These are phyloP conservation scores for Lipomyces sp. DNA, from an alignment of 805 yeast species.

Conservation along the genomic window DNA sequence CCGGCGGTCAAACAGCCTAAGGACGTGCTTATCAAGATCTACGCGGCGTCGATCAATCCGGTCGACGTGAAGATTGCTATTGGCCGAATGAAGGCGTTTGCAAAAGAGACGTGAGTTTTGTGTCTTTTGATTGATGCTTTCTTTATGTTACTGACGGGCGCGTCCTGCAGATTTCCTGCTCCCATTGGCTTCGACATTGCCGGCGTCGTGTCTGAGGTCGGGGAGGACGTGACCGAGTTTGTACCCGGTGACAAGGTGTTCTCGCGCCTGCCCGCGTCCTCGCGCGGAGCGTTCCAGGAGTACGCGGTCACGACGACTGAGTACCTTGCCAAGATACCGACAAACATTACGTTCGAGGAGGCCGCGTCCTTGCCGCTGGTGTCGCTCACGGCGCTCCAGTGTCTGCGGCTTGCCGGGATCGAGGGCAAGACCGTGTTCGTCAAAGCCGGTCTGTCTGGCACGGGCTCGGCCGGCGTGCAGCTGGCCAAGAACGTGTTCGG, in stretches of 20 bases:
- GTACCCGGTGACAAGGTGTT: slow-evolving; percentile 28
- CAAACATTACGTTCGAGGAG: slow-evolving; percentile 19
- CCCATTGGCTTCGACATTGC: slow-evolving; percentile 29
- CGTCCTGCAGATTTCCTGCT: slow-evolving; percentile 16
- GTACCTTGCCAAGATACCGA: slow-evolving; percentile 24
- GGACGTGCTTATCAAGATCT: slow-evolving; percentile 27
- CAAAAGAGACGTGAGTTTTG: slow-evolving; percentile 12
- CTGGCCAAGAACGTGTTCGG: slow-evolving; percentile 30
- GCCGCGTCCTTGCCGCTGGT: slow-evolving; percentile 31
- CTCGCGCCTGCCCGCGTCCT: slow-evolving; percentile 10
- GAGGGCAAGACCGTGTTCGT: slow-evolving; percentile 27
- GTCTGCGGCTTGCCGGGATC: slow-evolving; percentile 8
- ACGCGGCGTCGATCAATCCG: slow-evolving; percentile 27
- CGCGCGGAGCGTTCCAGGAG: slow-evolving; percentile 25
- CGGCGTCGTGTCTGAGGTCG: slow-evolving; percentile 29
- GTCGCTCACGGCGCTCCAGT: slow-evolving; percentile 25
- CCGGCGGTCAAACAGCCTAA: slow-evolving; percentile 27
- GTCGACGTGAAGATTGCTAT: slow-evolving; percentile 24
- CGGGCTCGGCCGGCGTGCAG: slow-evolving; percentile 29
- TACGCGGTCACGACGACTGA: slow-evolving; percentile 10
- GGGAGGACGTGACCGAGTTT: slow-evolving; percentile 21
- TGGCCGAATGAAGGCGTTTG: slow-evolving; percentile 16
- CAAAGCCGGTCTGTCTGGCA: slow-evolving; percentile 19
- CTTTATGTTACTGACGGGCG: background rate
- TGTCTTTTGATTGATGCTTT: background rate